Evolutionary conservation across 306 rosid genomes (phyloP).

Genomic region (Prunus persica): DNA sequence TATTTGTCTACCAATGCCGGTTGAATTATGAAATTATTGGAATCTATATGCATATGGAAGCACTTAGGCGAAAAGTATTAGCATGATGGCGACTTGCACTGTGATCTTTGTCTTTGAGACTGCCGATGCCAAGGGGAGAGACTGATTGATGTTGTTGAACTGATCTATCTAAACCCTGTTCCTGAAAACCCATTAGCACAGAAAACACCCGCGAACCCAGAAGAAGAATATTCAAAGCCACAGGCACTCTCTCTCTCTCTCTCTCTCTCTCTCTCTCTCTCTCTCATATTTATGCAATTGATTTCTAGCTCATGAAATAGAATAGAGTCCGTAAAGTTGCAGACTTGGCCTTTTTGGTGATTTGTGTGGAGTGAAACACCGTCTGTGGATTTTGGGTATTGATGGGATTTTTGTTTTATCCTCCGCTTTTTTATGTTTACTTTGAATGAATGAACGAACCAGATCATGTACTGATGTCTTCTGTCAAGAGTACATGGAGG

Average conservation of each 20-base stretch:
- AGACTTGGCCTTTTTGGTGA: constrained; percentile 7
- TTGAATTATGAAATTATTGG: too few relatives aligned
- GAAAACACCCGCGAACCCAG: background rate
- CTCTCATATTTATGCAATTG: background rate
- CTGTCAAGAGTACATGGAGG: background rate
- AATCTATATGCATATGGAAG: too few relatives aligned
- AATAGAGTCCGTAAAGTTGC: background rate
- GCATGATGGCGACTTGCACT: too few relatives aligned
- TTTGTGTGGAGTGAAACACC: background rate
- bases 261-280: too few relatives aligned
- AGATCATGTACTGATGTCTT: background rate
- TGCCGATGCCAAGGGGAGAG: too few relatives aligned
- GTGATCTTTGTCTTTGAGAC: too few relatives aligned
- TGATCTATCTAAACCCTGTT: too few relatives aligned
- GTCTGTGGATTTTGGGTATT: background rate
- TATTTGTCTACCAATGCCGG: too few relatives aligned
- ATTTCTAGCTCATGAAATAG: background rate
- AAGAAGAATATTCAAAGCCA: constrained; percentile 1
- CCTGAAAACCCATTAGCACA: background rate
- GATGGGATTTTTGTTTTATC: background rate
- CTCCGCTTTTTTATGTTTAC: background rate
- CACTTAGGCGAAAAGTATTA: too few relatives aligned
- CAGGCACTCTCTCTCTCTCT: constrained; percentile 3
- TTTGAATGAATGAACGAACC: background rate
- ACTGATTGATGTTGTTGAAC: too few relatives aligned